Conservation (phyloP, 176 grass and related monocot species). For the Raddia guianensis region DNA sequence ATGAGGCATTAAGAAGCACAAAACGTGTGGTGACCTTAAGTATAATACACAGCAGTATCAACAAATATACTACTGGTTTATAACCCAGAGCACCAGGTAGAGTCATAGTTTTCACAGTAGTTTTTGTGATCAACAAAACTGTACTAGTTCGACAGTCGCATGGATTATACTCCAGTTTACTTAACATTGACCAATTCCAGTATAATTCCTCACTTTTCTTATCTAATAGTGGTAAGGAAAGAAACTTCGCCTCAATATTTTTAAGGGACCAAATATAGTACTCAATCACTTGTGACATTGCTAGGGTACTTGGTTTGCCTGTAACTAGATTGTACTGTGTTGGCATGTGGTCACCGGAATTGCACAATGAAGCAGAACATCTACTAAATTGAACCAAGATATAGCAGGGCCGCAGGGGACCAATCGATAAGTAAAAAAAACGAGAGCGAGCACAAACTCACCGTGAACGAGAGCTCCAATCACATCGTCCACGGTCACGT, state of each 20-base stretch:
- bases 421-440: constrained; percentile 26
- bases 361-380: constrained; percentile 32
- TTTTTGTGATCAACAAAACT: neutral
- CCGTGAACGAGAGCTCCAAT: constrained; percentile 62
- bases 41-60: too few species aligned
- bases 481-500: constrained; percentile 58
- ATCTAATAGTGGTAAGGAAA: neutral
- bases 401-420: constrained; percentile 33
- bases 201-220: neutral
- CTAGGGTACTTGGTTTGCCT: constrained; percentile 27
- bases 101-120: neutral
- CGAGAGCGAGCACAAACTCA: constrained; percentile 34
- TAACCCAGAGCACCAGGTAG: neutral
- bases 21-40: neutral
- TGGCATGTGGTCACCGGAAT: constrained; percentile 45
- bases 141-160: neutral
- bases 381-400: constrained; percentile 24
- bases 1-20: neutral
- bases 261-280: neutral
- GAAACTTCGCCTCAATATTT: neutral
- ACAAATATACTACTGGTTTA: neutral
- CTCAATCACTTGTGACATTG: constrained; percentile 10
- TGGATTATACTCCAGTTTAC: neutral
- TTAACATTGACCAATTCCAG: neutral
- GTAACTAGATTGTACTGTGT: constrained; percentile 43